Evolutionary conservation across 192 early-diverging fungal genomes (phyloP).

Genomic region (Fimicolochytrium jonesii): DNA sequence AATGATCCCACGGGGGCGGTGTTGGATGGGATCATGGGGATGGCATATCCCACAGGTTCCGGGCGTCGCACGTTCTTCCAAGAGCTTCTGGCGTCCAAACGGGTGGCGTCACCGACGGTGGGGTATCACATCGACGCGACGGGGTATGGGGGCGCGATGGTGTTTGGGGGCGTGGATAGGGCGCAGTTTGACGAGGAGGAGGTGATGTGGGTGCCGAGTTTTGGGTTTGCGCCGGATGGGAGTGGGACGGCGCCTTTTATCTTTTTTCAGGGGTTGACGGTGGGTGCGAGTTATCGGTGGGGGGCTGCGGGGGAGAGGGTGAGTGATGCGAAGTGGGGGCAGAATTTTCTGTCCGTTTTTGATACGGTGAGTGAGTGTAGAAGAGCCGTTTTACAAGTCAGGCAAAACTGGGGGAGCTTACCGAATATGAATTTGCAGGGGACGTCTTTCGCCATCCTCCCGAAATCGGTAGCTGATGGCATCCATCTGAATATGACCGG

Average conservation of each 20-base stretch:
- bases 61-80: too few relatives aligned
- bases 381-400: not conserved
- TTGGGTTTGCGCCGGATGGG: constrained; percentile 11
- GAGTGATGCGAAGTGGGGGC: too few relatives aligned
- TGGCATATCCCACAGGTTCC: too few relatives aligned
- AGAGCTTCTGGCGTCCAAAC: too few relatives aligned
- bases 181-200: constrained; percentile 24
- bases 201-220: constrained; percentile 26
- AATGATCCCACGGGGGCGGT: constrained; percentile 8
- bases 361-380: constrained; percentile 8
- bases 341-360: constrained; percentile 21
- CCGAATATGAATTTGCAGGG: not conserved
- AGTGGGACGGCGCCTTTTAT: constrained; percentile 11
- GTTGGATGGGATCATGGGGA: constrained; percentile 36
- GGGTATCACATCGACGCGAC: constrained; percentile 12
- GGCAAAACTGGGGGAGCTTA: too few relatives aligned
- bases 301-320: too few relatives aligned
- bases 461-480: not conserved
- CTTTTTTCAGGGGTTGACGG: constrained; percentile 19
- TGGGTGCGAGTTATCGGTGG: too few relatives aligned
- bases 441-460: constrained; percentile 10
- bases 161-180: constrained; percentile 19
- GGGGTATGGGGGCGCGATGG: not conserved
- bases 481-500: constrained; percentile 9
- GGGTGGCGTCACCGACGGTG: constrained; percentile 1